A percentile compares a stretch with the other conserved stretches of the same genome.
Conservation (phyloP, 2,329 filamentous ascomycete species). For the Grosmannia penicillata region DNA sequence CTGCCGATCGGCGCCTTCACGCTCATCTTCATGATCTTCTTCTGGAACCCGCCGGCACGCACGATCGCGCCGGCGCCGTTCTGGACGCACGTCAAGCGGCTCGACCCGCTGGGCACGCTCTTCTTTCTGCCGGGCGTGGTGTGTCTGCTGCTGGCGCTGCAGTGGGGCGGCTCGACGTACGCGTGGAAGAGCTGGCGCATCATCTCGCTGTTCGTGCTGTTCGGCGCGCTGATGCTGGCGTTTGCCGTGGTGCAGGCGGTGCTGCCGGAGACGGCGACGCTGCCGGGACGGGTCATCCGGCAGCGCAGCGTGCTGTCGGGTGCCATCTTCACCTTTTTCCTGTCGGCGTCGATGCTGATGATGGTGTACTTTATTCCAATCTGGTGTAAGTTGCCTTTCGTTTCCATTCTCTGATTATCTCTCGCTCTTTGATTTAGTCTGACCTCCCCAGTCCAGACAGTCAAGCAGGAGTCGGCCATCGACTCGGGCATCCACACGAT, state of each 20-base stretch:
- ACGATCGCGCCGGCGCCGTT: constrained; percentile 16
- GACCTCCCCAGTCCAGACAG: constrained; percentile 32
- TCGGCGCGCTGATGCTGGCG: constrained; percentile 26
- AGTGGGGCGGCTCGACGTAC: constrained; percentile 45
- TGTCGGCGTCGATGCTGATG: constrained; percentile 36
- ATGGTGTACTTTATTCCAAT: constrained; percentile 38
- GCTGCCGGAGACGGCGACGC: constrained; percentile 39
- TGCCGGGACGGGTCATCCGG: constrained; percentile 38
- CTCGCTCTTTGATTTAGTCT: background rate
- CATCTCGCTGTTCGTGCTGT: constrained; percentile 37
- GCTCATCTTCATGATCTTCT: constrained; percentile 31
- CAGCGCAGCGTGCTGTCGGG: constrained; percentile 39
- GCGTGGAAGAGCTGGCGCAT: constrained; percentile 37
- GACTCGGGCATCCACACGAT: constrained; percentile 43
- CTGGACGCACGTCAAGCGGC: constrained; percentile 29
- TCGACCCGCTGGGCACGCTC: constrained; percentile 44
- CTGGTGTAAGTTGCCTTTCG: constrained; percentile 30
- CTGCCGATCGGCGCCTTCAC: constrained; percentile 39
- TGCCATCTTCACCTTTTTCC: constrained; percentile 29
- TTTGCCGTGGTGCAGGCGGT: constrained; percentile 38
- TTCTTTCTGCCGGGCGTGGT: constrained; percentile 45
- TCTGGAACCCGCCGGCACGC: constrained; percentile 27
- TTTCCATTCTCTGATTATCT: background rate
- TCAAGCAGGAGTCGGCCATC: constrained; percentile 34
- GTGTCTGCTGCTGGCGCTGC: constrained; percentile 45